Evolutionary conservation across 805 yeast species (phyloP), one percentile per base, ranked within the genome.

Genomic region (Cyberlindnera bimundalis): DNA sequence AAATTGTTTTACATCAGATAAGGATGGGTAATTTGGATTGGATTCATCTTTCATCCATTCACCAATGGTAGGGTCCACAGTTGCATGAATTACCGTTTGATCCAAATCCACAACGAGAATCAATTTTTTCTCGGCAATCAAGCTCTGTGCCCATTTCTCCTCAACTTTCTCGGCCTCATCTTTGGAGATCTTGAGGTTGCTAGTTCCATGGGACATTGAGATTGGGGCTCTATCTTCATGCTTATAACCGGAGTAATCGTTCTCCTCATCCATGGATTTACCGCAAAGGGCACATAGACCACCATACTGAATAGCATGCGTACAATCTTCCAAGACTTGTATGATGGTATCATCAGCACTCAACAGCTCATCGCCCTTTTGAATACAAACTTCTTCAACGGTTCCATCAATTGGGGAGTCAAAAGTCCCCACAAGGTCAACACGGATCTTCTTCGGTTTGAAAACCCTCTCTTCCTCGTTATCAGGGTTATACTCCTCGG

Each of bases 251-350:
- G 81, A 66, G 56, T 87, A 88, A 59, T 90, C 97, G 36, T 78
- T 82, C 43, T 77, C 84, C 19, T 67, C 74, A 37, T 75, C 83
- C 9, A 93, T 74, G 7, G 85, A 76, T 43, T 78, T 78, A 6
- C 98, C 98, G 61, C 99, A 91, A 16, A 87, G 63, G 0, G 96
- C 97, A 66, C 99, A 91, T 31, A 91, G 70, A 0, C 98, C 98
- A 12, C 95, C 96, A 57, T 83, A 93, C 52, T 93, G 97, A 20
- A 93, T 89, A 2, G 91, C 78, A 62, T 93, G 99, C 11, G 87
- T 73, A 56, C 99, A 93, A 0, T 95, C 88, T 58, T 95, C 97
- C 31, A 67, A 62, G 13, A 91, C 70, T 29, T 68, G 65, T 21
- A 80, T 71, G 12, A 91, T 65, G 3, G 66, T 66, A 40, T 75